Base-by-base conservation (phyloP, 2,329 filamentous ascomycete species). In the Lasiodiplodia gonubiensis region DNA sequence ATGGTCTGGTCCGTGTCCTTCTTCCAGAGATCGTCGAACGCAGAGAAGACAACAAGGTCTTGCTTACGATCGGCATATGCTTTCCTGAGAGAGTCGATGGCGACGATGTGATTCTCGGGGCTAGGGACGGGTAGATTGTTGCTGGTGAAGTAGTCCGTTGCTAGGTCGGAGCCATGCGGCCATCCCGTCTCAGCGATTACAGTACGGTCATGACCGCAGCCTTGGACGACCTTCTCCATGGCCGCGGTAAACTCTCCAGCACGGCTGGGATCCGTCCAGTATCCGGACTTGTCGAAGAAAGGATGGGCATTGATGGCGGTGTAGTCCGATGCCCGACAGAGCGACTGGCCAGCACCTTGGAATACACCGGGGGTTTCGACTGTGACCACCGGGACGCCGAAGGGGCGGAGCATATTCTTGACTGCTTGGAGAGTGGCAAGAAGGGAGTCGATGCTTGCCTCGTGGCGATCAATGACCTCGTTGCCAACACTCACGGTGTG, bases 181-280 rank as follows among this genome's bases (percentile, higher is more conserved):
- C 93, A 97, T 61, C 93, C 93, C 3, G 90, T 90, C 82, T 97
- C 93, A 1, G 92, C 93, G 71, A 96, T 88, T 46, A 94, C 83
- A 37, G 91, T 85, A 54, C 85, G 83, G 78, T 92, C 90, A 70
- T 80, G 80, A 27, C 80, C 80, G 63, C 85, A 87, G 3, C 80
- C 81, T 3, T 80, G 80, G 68, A 89, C 80, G 7, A 72, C 76
- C 33, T 81, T 74, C 7, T 82, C 85, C 70, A 89, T 88, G 30
- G 82, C 81, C 48, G 82, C 77, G 48, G 93, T 86, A 78, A 92
- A 97, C 0, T 77, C 72, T 3, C 93, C 93, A 2, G 92, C 88
- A 8, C 39, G 25, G 37, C 86, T 78, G 0, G 81, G 78, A 55
- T 86, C 86, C 3, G 83, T 79, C 48, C 37, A 67, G n/a, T 35